Evolutionary conservation across 179 eudicot species (phyloP).

Genomic region (Actinidia arguta): DNA sequence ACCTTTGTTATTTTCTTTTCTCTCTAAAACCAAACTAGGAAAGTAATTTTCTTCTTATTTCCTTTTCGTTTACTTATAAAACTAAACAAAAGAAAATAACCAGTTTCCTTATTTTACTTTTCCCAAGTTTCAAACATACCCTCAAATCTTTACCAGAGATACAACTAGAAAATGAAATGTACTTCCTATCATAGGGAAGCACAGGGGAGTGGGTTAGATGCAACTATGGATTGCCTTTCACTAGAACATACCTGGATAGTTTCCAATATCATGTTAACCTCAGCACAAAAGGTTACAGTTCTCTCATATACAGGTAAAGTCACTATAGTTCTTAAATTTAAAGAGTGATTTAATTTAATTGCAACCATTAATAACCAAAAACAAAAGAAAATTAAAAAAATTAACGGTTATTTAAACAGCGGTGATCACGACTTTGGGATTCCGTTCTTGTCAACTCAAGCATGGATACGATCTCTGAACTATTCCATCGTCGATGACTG

Average conservation of each 20-base stretch:
- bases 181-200: neutral
- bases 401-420: neutral
- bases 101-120: too few species aligned
- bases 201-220: slow-evolving; percentile 15
- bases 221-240: neutral
- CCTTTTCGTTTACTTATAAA: too few species aligned
- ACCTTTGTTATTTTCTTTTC: too few species aligned
- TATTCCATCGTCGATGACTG: slow-evolving; percentile 42
- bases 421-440: slow-evolving; percentile 48
- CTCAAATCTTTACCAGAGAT: neutral
- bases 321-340: neutral
- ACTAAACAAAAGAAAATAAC: neutral
- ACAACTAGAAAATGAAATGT: neutral
- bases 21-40: too few species aligned
- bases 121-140: too few species aligned
- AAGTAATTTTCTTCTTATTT: too few species aligned
- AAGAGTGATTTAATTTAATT: neutral
- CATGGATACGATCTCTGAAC: slow-evolving; percentile 43
- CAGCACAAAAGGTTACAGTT: slow-evolving; percentile 22
- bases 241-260: neutral
- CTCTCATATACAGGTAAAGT: slow-evolving; percentile 30
- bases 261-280: slow-evolving; percentile 24
- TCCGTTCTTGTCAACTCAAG: slow-evolving; percentile 39
- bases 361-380: neutral
- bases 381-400: neutral